Base-by-base conservation (phyloP, 768 basidiomycete species). In the Cyathus striatus region DNA sequence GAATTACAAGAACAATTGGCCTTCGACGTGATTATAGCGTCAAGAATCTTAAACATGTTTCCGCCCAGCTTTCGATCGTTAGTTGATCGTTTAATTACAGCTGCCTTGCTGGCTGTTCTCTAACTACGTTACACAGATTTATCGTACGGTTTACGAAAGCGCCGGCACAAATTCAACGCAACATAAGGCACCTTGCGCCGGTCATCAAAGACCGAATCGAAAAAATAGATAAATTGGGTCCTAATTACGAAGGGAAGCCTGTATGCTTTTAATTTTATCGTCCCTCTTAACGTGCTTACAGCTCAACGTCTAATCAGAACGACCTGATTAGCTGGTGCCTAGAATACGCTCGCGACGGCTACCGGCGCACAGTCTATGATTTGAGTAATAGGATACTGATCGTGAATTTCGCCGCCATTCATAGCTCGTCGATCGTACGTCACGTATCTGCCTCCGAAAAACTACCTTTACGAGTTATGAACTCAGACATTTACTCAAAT, bases 261-360 rank as follows among this genome's bases (percentile, higher is more conserved):
- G 65, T 66, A 27, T 49, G 54, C 45, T 9, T 9, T 30, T n/a
- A 30, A 7, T 30, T 7, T n/a, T 9, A 9, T 30, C 7, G 27
- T n/a, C n/a, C n/a, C 27, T 7, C n/a, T 30, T 9, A 30, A n/a
- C 27, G n/a, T 30, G 9, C 27, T 9, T 30, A n/a, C 7, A 9
- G 7, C 27, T n/a, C n/a, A n/a, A n/a, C 20, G 2, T 45, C 35
- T 13, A 42, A 13, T 10, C 32, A 74, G 75, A 68, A 69, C 40
- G 73, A 78, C 48, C 49, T 72, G 27, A 60, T 76, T 4, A 62
- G 61, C 30, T 78, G 75, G 75, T 49, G 75, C 5, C 52, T 76
- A 30, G 69, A 69, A 25, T n/a, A n/a, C n/a, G 55, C 55, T 13
- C 67, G 68, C 0, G 37, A 55, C 20, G 62, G 54, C 20, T 35